Evolutionary conservation across 495 filamentous ascomycete species (phyloP).

Genomic region (Clavariopsis aquatica): DNA sequence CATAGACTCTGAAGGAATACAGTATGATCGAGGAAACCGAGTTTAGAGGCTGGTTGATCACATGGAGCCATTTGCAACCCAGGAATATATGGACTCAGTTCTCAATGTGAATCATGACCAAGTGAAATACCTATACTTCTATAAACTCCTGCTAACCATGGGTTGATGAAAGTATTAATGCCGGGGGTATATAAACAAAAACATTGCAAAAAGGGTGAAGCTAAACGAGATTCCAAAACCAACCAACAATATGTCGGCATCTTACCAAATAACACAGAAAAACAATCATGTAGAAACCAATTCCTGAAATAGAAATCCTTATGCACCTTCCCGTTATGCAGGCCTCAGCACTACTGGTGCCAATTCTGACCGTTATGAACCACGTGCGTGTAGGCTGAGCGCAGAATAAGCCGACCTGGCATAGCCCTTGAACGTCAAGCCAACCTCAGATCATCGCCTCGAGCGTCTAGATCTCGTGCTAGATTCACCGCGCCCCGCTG

Average conservation of each 20-base stretch:
- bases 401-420: neutral
- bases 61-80: too few relatives aligned
- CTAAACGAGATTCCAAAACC: neutral
- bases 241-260: constrained; percentile 5
- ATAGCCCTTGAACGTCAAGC: neutral
- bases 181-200: constrained; percentile 3
- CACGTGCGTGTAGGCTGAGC: constrained; percentile 17
- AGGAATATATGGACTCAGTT: too few relatives aligned
- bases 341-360: constrained; percentile 9
- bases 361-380: neutral
- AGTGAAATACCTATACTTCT: neutral
- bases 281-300: neutral
- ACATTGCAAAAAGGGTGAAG: neutral
- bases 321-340: constrained; percentile 6
- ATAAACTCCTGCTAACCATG: neutral
- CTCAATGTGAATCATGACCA: too few relatives aligned
- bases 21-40: too few relatives aligned
- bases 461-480: constrained; percentile 6
- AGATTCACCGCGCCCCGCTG: constrained; percentile 20
- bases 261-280: neutral
- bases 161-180: constrained; percentile 3
- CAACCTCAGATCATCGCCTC: constrained; percentile 22
- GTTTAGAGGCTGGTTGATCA: too few relatives aligned
- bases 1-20: too few relatives aligned
- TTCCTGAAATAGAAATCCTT: neutral